These are phyloP conservation scores for Penicillium ucsense DNA, from an alignment of 495 filamentous ascomycete genomes.

Conservation along the genomic window DNA sequence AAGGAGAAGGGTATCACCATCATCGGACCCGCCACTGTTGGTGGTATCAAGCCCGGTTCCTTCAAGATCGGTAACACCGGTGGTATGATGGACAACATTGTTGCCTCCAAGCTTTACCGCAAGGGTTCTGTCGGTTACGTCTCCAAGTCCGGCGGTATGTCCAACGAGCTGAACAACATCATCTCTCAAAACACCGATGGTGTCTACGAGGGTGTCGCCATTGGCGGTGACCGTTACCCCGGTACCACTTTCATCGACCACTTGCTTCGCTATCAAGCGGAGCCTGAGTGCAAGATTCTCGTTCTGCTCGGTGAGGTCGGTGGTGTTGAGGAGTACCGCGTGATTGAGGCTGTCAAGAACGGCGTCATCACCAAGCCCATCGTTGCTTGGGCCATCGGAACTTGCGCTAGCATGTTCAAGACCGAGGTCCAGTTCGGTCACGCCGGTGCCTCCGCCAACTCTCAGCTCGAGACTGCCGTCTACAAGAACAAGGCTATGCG, in stretches of 20 bases:
- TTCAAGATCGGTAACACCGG: slow-evolving; percentile 99
- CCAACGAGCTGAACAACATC: slow-evolving; percentile 99
- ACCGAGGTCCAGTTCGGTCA: slow-evolving; percentile 99
- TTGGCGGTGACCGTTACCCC: slow-evolving; percentile 97
- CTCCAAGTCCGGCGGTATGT: slow-evolving; percentile 99
- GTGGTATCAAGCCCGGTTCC: slow-evolving; percentile 97
- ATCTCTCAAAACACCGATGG: slow-evolving; percentile 89
- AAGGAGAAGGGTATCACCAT: slow-evolving; percentile 98
- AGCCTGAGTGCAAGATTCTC: slow-evolving; percentile 95
- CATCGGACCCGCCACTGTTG: slow-evolving; percentile 95
- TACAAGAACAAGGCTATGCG: slow-evolving; percentile 94
- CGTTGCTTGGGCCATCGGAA: slow-evolving; percentile 98
- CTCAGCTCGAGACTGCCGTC: slow-evolving; percentile 92
- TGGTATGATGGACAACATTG: slow-evolving; percentile 99
- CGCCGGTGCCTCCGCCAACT: slow-evolving; percentile 97
- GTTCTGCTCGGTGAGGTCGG: slow-evolving; percentile 94
- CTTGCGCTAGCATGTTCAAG: slow-evolving; percentile 99
- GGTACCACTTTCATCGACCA: slow-evolving; percentile 99
- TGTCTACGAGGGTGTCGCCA: slow-evolving; percentile 97
- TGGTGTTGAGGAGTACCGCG: slow-evolving; percentile 99
- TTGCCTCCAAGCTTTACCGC: slow-evolving; percentile 99
- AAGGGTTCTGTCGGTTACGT: slow-evolving; percentile 97
- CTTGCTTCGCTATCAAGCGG: slow-evolving; percentile 85
- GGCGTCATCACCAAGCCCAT: slow-evolving; percentile 95
- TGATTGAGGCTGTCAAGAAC: slow-evolving; percentile 93